Percentiles rank a stretch among this genome's conserved stretches.
phyloP scores from a whole-genome alignment of 768 basidiomycete genomes.

The Phylloporus scabripes region DNA sequence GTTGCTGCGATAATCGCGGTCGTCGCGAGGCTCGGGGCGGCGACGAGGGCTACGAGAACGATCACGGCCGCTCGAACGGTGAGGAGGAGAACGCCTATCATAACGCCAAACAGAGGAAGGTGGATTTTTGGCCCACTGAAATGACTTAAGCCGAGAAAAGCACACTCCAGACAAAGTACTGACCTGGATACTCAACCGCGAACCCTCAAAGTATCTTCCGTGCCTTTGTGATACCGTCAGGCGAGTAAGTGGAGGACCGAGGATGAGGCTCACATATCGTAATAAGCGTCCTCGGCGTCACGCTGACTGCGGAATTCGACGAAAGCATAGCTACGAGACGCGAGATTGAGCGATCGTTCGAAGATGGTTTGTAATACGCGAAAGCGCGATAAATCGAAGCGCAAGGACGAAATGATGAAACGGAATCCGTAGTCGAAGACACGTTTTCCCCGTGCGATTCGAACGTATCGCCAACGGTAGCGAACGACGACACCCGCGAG shows the following conservation, averaged over 20 bases:
- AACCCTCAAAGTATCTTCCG: slow-evolving; percentile 67
- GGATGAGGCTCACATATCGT: slow-evolving; percentile 60
- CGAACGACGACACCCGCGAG: slow-evolving; percentile 28
- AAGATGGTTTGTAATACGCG: slow-evolving; percentile 31
- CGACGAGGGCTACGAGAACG: slow-evolving; percentile 54
- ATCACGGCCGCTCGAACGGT: slow-evolving; percentile 36
- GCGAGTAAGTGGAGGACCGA: slow-evolving; percentile 6
- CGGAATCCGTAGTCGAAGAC: slow-evolving; percentile 21
- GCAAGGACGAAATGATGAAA: slow-evolving; percentile 26
- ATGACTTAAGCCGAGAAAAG: background rate
- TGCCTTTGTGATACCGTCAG: slow-evolving; percentile 45
- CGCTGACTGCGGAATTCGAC: slow-evolving; percentile 75
- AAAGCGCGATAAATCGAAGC: slow-evolving; percentile 31
- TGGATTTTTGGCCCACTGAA: slow-evolving; percentile 76
- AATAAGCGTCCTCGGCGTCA: slow-evolving; percentile 80
- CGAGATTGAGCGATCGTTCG: slow-evolving; percentile 55
- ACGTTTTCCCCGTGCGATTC: slow-evolving; percentile 27
- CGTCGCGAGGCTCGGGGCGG: slow-evolving; percentile 34
- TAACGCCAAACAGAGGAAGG: slow-evolving; percentile 81
- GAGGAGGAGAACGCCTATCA: slow-evolving; percentile 49
- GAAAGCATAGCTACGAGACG: slow-evolving; percentile 73
- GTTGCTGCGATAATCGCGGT: slow-evolving; percentile 35
- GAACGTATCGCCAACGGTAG: slow-evolving; percentile 22
- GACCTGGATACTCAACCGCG: slow-evolving; percentile 70
- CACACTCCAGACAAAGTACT: slow-evolving; percentile 7